phyloP scores from a whole-genome alignment of 768 basidiomycete species.

The Cantharellus cinnabarinus region DNA sequence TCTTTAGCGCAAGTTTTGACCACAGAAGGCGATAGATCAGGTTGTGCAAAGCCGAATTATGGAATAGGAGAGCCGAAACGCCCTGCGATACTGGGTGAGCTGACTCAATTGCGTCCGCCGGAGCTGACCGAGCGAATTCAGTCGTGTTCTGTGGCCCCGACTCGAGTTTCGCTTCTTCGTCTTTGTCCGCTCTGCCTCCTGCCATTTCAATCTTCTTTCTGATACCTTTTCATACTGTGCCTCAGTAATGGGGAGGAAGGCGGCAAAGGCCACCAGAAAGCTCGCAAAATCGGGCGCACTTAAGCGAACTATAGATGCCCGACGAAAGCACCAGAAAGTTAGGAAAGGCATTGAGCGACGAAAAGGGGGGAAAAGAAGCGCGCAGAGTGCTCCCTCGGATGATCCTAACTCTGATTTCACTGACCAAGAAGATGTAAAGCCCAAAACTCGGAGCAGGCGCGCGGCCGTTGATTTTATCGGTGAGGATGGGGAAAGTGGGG shows the following conservation, averaged over 20 bases:
- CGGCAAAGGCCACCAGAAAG: constrained; percentile 65
- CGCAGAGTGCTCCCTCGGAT: no score
- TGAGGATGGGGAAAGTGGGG: constrained; percentile 14
- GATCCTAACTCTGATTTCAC: neutral
- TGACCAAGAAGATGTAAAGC: constrained; percentile 15
- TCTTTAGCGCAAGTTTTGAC: neutral
- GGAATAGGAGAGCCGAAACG: neutral
- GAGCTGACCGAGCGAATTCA: no score
- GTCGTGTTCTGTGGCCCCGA: no score
- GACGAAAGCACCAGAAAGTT: constrained; percentile 62
- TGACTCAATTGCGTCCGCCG: no score
- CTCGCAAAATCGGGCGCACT: constrained; percentile 78
- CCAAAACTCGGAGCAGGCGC: constrained; percentile 3
- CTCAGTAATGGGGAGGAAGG: constrained; percentile 32
- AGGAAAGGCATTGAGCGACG: constrained; percentile 50
- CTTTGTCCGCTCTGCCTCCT: no score
- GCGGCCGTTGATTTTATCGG: constrained; percentile 10
- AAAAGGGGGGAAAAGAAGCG: constrained; percentile 13
- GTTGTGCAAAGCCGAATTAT: neutral
- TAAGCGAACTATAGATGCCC: constrained; percentile 63
- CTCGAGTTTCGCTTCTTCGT: no score
- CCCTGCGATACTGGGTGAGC: neutral
- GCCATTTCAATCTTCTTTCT: neutral
- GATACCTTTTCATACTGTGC: neutral
- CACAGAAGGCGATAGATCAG: no score